phyloP scores from a whole-genome alignment of 176 grass and related monocot species.

The Triticum dicoccoides region DNA sequence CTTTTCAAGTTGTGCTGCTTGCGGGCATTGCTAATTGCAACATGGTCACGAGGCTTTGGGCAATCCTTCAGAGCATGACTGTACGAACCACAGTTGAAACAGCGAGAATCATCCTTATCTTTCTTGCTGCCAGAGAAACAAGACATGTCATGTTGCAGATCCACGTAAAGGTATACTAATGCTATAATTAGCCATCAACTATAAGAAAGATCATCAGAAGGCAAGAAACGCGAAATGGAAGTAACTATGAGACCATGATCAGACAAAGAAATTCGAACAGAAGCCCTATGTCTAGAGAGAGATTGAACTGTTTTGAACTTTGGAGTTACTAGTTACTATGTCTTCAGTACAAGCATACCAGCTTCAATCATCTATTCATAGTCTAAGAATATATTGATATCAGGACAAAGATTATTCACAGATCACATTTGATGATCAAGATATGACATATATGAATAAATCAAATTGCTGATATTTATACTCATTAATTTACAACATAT shows the following conservation, averaged over 20 bases:
- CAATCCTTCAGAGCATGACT: constrained; percentile 89
- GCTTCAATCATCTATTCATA: not conserved
- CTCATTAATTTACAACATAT: not conserved
- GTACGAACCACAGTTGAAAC: constrained; percentile 98
- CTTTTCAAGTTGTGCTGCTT: constrained; percentile 78
- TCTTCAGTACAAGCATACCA: not conserved
- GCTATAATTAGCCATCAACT: not conserved
- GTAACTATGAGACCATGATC: not conserved
- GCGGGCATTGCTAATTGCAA: constrained; percentile 79
- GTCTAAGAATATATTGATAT: not conserved
- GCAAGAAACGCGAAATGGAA: not conserved
- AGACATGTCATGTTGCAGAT: constrained; percentile 8
- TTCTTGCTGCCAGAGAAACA: constrained; percentile 43
- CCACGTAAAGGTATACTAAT: not conserved
- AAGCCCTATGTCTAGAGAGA: not conserved
- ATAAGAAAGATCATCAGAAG: constrained; percentile 2
- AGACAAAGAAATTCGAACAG: not conserved
- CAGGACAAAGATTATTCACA: not conserved
- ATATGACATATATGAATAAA: not conserved
- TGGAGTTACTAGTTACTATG: not conserved
- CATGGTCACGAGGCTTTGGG: constrained; percentile 80
- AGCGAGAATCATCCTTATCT: constrained; percentile 73
- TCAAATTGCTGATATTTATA: not conserved
- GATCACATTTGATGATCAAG: not conserved
- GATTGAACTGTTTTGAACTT: not conserved